Evolutionary conservation across 495 filamentous ascomycete species (phyloP).

Genomic region (Penicillium subrubescens): DNA sequence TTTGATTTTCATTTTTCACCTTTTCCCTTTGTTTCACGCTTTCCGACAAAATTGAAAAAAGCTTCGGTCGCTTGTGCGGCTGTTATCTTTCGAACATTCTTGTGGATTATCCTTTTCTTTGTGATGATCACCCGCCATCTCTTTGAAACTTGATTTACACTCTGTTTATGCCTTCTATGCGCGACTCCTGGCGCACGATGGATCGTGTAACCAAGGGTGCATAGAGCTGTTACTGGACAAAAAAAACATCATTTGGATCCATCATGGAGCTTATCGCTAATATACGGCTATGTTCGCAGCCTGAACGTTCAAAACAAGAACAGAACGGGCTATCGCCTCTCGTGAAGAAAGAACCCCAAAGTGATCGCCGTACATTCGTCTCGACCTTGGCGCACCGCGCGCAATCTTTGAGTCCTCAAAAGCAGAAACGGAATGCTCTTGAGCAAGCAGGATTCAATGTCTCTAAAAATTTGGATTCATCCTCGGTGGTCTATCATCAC

Average conservation of each 20-base stretch:
- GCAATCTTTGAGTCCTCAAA: constrained; percentile 5
- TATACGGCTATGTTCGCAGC: background rate
- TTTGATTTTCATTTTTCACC: background rate
- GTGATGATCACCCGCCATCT: background rate
- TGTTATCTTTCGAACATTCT: background rate
- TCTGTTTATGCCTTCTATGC: background rate
- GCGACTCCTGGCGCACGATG: background rate
- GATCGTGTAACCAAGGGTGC: background rate
- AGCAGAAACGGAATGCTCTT: background rate
- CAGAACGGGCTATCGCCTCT: background rate
- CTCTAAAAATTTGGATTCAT: background rate
- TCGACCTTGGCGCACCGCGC: constrained; percentile 4
- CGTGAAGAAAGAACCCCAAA: background rate
- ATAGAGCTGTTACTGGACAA: background rate
- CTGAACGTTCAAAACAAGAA: background rate
- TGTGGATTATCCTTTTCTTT: background rate
- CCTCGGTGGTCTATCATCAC: background rate
- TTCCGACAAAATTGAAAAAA: background rate
- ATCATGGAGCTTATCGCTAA: constrained; percentile 7
- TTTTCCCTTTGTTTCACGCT: background rate
- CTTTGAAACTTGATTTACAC: background rate
- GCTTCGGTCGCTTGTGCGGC: background rate
- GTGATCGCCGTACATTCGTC: background rate
- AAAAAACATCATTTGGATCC: background rate
- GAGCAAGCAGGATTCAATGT: background rate